Base-by-base conservation (phyloP, 2,329 filamentous ascomycete species). In the Sodiomyces alkalinus region DNA sequence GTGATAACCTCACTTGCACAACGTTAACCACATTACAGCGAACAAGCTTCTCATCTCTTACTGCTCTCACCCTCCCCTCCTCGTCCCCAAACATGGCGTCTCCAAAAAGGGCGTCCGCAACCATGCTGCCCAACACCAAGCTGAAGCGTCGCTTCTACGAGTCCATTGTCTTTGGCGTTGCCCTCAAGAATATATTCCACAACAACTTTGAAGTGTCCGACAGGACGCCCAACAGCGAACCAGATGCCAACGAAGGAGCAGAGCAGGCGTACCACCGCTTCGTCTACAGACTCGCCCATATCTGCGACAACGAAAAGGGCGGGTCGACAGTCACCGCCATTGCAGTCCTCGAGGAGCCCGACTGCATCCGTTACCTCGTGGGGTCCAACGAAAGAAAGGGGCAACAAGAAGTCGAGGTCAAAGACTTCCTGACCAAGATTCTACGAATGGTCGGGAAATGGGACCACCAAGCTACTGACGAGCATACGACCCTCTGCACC, bases 301-400 rank as follows among this genome's bases (percentile, higher is more conserved):
- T 50, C 4, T 52, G 50, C 27, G 49, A 53, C 21, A 43, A 31
- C 3, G 16, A 27, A 7, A 43, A 36, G 11, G 34, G 42, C 2
- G 51, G 49, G 2, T 31, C 16, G 2, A 52, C 46, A 0, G 45
- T 54, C 4, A 45, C 51, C 0, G 40, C 49, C 0, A 22, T 51
- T n/a, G 33, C 40, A 0, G 37, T 54, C 1, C 32, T 52, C 1
- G 37, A 49, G 6, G 33, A 37, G 4, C 40, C 40, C 3, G 40
- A 48, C 1, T 32, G 28, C 7, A 33, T 48, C n/a, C 30, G 38
- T 2, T 54, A 52, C 17, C 30, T 42, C 5, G 40, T 54, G 31
- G 47, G 39, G 0, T 52, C 44, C 3, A 54, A 53, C 21, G 33
- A 41, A 14, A 33, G 30, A 16, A 20, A 22, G 3, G 17, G 11